A percentile compares a stretch with the other conserved stretches of the same genome.
These are phyloP conservation scores for Globisporangium acanthophoron DNA, from an alignment of 352 stramenopile genomes.

Conservation along the genomic window DNA sequence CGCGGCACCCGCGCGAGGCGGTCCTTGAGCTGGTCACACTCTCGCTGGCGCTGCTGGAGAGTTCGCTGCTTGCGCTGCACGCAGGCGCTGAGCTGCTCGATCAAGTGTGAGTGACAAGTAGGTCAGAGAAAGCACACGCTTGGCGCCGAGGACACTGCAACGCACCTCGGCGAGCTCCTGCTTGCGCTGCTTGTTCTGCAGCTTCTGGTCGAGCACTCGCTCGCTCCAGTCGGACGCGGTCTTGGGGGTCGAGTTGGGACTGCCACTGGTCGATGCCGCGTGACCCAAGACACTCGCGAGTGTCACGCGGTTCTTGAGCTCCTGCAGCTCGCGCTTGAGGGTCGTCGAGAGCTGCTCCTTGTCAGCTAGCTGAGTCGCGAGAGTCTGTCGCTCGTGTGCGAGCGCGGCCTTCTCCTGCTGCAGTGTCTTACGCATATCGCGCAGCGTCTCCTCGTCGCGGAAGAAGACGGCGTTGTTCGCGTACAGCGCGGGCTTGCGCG, in stretches of 20 bases:
- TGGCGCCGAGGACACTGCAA: neutral
- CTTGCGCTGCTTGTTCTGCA: slow-evolving; percentile 27
- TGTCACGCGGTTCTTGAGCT: slow-evolving; percentile 52
- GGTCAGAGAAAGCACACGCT: neutral
- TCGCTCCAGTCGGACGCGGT: slow-evolving; percentile 38
- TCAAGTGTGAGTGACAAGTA: neutral
- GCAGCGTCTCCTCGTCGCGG: slow-evolving; percentile 43
- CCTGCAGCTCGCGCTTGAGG: slow-evolving; percentile 42
- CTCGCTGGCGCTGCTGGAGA: slow-evolving; percentile 16
- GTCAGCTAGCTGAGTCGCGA: slow-evolving; percentile 25
- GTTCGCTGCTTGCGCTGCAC: slow-evolving; percentile 12
- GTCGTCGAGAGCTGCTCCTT: slow-evolving; percentile 26
- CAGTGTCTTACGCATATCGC: slow-evolving; percentile 30
- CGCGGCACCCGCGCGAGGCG: slow-evolving; percentile 28
- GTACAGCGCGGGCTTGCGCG: slow-evolving; percentile 14
- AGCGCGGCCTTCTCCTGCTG: slow-evolving; percentile 37
- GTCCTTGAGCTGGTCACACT: slow-evolving; percentile 26
- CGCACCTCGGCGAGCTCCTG: slow-evolving; percentile 27
- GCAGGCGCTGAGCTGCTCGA: slow-evolving; percentile 9
- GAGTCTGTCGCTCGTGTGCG: slow-evolving; percentile 19
- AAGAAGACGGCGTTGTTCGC: slow-evolving; percentile 42
- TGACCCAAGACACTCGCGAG: slow-evolving; percentile 19
- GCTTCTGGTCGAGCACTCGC: slow-evolving; percentile 34
- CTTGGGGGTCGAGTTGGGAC: slow-evolving; percentile 8
- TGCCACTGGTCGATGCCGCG: neutral